These are phyloP conservation scores for Penicillium coffeae DNA, from an alignment of 495 filamentous ascomycete genomes.

Conservation along the genomic window DNA sequence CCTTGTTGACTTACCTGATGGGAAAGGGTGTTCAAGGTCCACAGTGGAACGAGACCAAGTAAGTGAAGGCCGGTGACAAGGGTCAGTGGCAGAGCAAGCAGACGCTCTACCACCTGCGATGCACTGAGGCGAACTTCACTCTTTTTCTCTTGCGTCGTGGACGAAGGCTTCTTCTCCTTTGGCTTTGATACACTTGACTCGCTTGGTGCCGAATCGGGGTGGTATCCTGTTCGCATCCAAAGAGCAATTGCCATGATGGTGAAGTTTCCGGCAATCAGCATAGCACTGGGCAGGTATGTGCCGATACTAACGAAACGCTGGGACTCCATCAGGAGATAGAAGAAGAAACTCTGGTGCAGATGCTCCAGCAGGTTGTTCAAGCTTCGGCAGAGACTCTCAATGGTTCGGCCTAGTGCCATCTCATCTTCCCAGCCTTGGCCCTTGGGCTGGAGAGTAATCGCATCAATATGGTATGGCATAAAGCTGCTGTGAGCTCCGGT, in stretches of 20 bases:
- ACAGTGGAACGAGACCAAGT: constrained; percentile 78
- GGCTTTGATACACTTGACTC: constrained; percentile 9
- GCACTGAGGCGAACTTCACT: constrained; percentile 16
- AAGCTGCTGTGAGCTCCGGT: constrained; percentile 90
- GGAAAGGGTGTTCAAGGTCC: constrained; percentile 74
- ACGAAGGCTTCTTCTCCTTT: constrained; percentile 22
- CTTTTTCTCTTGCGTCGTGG: constrained; percentile 14
- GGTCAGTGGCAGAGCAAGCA: constrained; percentile 72
- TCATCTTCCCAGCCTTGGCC: constrained; percentile 96
- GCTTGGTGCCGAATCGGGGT: constrained; percentile 23
- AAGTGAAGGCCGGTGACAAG: constrained; percentile 70
- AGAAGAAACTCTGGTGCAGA: constrained; percentile 98
- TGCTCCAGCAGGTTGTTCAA: constrained; percentile 96
- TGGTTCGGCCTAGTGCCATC: constrained; percentile 84
- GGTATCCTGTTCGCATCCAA: constrained; percentile 79
- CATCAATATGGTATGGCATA: constrained; percentile 97
- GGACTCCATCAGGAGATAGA: constrained; percentile 87
- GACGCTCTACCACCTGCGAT: constrained; percentile 54
- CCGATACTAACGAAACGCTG: constrained; percentile 96
- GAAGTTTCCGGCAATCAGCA: constrained; percentile 91
- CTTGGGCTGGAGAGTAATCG: constrained; percentile 84
- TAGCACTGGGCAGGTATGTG: constrained; percentile 93
- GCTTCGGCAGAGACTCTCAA: constrained; percentile 86
- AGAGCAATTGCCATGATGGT: constrained; percentile 90
- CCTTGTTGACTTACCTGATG: constrained; percentile 55